Evolutionary conservation across 2,329 filamentous ascomycete species (phyloP).

Genomic region (Fusarium secorum): DNA sequence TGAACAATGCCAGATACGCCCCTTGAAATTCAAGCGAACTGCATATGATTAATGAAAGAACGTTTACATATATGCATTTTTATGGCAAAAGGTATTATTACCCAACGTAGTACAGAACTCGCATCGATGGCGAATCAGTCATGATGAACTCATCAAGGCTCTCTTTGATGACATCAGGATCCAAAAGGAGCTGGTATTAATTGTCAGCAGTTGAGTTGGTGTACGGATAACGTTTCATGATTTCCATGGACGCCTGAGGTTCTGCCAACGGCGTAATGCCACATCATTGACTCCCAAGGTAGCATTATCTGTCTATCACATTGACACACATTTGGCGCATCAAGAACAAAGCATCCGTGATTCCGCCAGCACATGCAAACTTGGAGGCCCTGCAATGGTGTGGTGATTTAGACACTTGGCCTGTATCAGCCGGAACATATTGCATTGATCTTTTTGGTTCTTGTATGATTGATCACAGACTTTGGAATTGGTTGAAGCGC

Average conservation of each 20-base stretch:
- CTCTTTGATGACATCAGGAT: neutral
- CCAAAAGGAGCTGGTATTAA: constrained; percentile 1
- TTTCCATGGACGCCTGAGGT: neutral
- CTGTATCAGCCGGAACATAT: constrained; percentile 1
- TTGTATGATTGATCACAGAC: neutral
- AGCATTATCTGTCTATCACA: constrained; percentile 21
- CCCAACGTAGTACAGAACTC: neutral
- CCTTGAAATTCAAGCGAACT: neutral
- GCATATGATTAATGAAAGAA: neutral
- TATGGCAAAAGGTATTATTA: neutral
- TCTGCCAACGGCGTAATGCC: constrained; percentile 36
- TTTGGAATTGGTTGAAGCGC: constrained; percentile 34
- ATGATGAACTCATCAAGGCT: neutral
- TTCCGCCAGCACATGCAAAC: constrained; percentile 21
- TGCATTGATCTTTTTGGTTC: neutral
- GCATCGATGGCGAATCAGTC: neutral
- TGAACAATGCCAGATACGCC: neutral
- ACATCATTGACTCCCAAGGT: constrained; percentile 33
- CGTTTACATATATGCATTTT: neutral
- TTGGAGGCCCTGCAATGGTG: neutral
- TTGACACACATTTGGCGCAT: constrained; percentile 2
- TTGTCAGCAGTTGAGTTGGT: neutral
- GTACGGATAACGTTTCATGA: constrained; percentile 9
- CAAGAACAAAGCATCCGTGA: constrained; percentile 1
- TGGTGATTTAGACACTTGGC: neutral